Conservation (phyloP, 176 grass and related monocot genomes). For the Aegilops longissima region DNA sequence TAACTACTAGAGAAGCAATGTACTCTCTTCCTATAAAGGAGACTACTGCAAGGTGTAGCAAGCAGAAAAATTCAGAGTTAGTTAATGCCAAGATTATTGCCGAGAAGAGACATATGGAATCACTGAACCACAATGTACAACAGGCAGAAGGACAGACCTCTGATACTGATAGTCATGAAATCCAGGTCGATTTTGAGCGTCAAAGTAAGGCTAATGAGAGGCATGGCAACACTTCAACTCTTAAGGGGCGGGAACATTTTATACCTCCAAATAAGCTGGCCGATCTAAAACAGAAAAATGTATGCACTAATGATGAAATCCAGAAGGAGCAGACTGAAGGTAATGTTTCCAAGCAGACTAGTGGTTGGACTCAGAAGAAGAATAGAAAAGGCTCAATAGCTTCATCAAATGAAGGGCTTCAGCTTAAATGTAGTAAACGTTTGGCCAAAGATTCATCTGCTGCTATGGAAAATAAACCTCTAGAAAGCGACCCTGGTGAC, state of each 20-base stretch:
- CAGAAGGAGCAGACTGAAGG: not conserved
- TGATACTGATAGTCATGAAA: conserved; percentile 6
- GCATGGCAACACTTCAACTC: not conserved
- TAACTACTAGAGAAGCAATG: not conserved
- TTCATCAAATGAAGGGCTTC: conserved; percentile 14
- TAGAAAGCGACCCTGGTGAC: not conserved
- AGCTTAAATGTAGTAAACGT: conserved; percentile 27
- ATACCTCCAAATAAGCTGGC: not conserved
- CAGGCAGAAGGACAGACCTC: not conserved
- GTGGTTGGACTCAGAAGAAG: not conserved
- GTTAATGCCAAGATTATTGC: not conserved
- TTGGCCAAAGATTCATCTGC: conserved; percentile 27
- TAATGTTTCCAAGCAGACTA: not conserved
- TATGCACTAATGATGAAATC: not conserved
- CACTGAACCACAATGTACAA: not conserved
- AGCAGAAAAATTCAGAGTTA: not conserved
- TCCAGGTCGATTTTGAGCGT: not conserved
- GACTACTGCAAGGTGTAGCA: not conserved
- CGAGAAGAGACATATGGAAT: conserved; percentile 15
- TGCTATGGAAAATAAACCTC: conserved; percentile 2
- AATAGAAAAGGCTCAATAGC: not conserved
- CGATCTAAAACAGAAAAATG: not conserved
- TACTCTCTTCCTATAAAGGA: conserved; percentile 4
- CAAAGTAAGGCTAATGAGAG: not conserved
- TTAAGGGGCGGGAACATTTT: not conserved